Conservation (phyloP, 257 asterid genomes). For the Solanum appendiculatum region DNA sequence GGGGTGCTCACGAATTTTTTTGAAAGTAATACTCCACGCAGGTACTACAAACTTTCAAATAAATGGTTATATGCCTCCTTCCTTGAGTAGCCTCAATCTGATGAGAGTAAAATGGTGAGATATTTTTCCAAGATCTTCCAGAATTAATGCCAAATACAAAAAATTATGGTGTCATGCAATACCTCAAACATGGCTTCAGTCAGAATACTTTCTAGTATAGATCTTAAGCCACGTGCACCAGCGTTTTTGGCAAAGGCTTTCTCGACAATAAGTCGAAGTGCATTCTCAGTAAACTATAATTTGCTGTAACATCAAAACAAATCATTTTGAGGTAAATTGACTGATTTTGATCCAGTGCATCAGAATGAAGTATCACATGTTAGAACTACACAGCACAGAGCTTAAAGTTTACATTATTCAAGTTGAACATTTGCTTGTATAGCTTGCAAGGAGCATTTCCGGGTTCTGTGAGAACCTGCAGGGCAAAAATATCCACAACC, state of each 20-base stretch:
- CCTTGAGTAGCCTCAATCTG: neutral
- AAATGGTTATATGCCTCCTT: neutral
- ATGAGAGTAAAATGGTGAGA: neutral
- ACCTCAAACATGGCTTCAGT: no score
- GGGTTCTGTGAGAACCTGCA: slow-evolving; percentile 77
- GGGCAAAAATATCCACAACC: neutral
- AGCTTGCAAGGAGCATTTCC: slow-evolving; percentile 86
- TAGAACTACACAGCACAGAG: neutral
- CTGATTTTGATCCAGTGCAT: neutral
- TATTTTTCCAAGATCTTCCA: neutral
- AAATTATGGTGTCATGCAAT: no score
- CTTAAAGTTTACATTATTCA: slow-evolving; percentile 53
- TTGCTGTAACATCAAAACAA: slow-evolving; percentile 23
- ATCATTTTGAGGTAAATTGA: neutral
- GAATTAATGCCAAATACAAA: neutral
- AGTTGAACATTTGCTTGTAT: slow-evolving; percentile 74
- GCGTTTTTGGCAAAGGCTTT: slow-evolving; percentile 65
- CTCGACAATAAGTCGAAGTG: slow-evolving; percentile 63
- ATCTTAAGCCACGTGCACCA: slow-evolving; percentile 76
- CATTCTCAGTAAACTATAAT: slow-evolving; percentile 55
- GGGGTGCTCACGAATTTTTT: neutral
- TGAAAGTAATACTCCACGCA: neutral
- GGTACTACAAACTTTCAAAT: neutral
- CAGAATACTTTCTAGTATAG: no score
- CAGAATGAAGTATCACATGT: neutral